A percentile compares a stretch with the other conserved stretches of the same genome.
phyloP scores from a whole-genome alignment of 495 filamentous ascomycete genomes.

The Saxophila tyrrhenica region DNA sequence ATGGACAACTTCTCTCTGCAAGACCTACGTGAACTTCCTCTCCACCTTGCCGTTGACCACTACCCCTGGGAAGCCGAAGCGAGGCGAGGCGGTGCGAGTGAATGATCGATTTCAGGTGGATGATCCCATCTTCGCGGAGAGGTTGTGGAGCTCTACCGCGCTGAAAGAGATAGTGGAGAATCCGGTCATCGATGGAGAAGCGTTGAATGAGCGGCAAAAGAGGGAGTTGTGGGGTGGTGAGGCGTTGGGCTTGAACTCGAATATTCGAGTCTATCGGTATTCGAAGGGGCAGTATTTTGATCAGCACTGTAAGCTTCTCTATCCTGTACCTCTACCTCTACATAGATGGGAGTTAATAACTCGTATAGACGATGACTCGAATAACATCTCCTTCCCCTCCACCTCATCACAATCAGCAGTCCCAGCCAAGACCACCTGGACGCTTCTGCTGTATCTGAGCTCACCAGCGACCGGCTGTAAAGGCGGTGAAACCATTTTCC shows the following conservation, averaged over 20 bases:
- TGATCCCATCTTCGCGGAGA: conserved; percentile 62
- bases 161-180: conserved; percentile 28
- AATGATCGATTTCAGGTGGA: conserved; percentile 86
- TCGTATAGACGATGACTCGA: conserved; percentile 63
- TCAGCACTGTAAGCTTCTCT: conserved; percentile 58
- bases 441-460: conserved; percentile 77
- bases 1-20: conserved; percentile 69
- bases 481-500: conserved; percentile 89
- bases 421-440: conserved; percentile 81
- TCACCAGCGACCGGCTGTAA: conserved; percentile 52
- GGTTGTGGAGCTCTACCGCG: conserved; percentile 41
- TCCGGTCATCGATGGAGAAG: conserved; percentile 11
- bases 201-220: conserved; percentile 23
- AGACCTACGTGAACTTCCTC: conserved; percentile 69
- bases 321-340: background rate
- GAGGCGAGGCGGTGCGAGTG: conserved; percentile 71
- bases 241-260: conserved; percentile 74
- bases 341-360: background rate
- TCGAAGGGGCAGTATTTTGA: conserved; percentile 77
- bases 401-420: conserved; percentile 24
- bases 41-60: conserved; percentile 63
- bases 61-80: conserved; percentile 74
- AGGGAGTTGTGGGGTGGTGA: conserved; percentile 64
- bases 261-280: conserved; percentile 90
- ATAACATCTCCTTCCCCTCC: conserved; percentile 47